phyloP scores from a whole-genome alignment of 495 filamentous ascomycete species.

The Penicillium bialowiezense region DNA sequence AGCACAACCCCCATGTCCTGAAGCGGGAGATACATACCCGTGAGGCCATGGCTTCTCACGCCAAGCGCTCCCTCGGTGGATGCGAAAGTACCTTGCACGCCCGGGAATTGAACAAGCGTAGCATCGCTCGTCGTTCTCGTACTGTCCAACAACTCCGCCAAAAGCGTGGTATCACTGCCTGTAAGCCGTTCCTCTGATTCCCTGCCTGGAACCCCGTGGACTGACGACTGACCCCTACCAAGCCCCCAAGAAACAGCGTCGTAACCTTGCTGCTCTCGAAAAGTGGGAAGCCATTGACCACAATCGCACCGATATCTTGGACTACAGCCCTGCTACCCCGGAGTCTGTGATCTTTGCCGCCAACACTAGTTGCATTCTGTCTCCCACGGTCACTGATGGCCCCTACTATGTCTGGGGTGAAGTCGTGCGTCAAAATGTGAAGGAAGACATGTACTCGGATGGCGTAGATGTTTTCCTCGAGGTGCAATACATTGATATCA shows the following conservation, averaged over 20 bases:
- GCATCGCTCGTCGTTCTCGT: conserved; percentile 33
- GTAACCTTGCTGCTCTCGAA: conserved; percentile 31
- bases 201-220: not conserved
- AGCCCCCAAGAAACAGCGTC: conserved; percentile 32
- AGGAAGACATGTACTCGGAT: conserved; percentile 38
- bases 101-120: conserved; percentile 29
- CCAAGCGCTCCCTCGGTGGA: conserved; percentile 25
- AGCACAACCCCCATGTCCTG: conserved; percentile 31
- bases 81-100: conserved; percentile 27
- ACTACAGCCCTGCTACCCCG: conserved; percentile 19
- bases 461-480: conserved; percentile 46
- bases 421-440: conserved; percentile 42
- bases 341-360: conserved; percentile 47
- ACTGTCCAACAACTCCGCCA: conserved; percentile 43
- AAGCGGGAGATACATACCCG: conserved; percentile 32
- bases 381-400: conserved; percentile 51
- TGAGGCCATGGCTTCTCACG: conserved; percentile 24
- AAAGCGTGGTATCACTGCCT: conserved; percentile 45
- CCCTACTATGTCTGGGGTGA: conserved; percentile 56
- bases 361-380: conserved; percentile 52
- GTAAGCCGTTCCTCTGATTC: conserved; percentile 28
- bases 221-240: not conserved
- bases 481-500: conserved; percentile 48
- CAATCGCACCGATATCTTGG: conserved; percentile 28
- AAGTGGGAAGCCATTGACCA: conserved; percentile 55